Conservation (phyloP, 1,139 yeast genomes). For the Yamadazyma blattariae region DNA sequence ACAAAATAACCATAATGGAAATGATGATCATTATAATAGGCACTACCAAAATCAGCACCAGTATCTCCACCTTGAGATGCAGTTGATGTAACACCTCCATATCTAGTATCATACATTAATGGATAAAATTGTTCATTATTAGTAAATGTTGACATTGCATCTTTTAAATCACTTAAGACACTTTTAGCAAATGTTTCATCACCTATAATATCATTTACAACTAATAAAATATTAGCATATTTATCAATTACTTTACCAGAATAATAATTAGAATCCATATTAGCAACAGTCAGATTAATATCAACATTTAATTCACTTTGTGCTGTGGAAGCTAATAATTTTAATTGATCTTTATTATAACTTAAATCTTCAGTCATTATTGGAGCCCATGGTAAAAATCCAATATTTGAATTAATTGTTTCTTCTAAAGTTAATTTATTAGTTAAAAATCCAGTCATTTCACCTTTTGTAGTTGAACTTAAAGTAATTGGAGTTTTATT, state of each 20-base stretch:
- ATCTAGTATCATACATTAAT: conserved; percentile 65
- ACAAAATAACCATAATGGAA: conserved; percentile 79
- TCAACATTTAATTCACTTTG: conserved; percentile 57
- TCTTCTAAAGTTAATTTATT: conserved; percentile 50
- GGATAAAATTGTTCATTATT: conserved; percentile 55
- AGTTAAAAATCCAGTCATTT: conserved; percentile 59
- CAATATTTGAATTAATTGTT: conserved; percentile 44
- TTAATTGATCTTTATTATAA: conserved; percentile 51
- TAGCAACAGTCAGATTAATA: conserved; percentile 47
- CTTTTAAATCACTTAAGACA: conserved; percentile 49
- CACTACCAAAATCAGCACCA: conserved; percentile 52
- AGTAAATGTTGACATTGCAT: conserved; percentile 50
- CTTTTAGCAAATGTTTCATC: conserved; percentile 49
- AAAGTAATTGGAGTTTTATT: conserved; percentile 48
- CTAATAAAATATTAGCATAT: conserved; percentile 68
- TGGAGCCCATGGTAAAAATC: conserved; percentile 60
- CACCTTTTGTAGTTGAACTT: conserved; percentile 65
- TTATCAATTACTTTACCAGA: conserved; percentile 75
- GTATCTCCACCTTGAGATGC: conserved; percentile 51
- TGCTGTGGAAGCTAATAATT: conserved; percentile 53
- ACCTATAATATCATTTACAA: conserved; percentile 56
- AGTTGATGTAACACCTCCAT: conserved; percentile 66
- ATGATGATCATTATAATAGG: conserved; percentile 76
- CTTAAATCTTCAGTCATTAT: conserved; percentile 27
- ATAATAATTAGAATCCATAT: conserved; percentile 54